Base-by-base conservation (phyloP, 208 protist species). In the Lotmaria passim region DNA sequence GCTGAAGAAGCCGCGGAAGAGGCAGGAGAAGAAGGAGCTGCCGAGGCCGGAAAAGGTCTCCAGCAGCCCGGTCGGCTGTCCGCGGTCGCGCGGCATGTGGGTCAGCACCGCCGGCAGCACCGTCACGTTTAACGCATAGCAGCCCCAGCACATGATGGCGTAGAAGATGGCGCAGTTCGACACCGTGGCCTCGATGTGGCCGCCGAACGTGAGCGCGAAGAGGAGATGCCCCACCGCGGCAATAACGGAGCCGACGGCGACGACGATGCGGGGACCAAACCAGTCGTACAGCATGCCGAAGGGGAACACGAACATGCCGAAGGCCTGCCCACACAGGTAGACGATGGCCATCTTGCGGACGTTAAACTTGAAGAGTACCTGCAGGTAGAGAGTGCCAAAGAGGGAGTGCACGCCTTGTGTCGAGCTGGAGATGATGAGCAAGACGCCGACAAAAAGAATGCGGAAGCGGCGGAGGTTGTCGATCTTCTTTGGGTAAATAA, bases 41-140 rank as follows among this genome's bases (percentile, higher is more conserved):
- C 81, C 81, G 6, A 86, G 81, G 19, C 81, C 81, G n/a, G 69
- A 74, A 36, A 89, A 82, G 31, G 80, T 89, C 51, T 82, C 69
- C 31, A 86, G 73, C 46, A 89, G 66, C 4, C 80, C 80, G 7
- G 65, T 78, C n/a, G 78, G 73, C 61, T 73, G 64, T 11, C 82
- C 86, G 44, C 82, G 79, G 48, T 91, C 72, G 30, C 70, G 80
- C 46, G 86, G 86, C 60, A 89, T 81, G 59, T 85, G 74, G 30
- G 65, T 82, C 58, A 87, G 65, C 17, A 79, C 55, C 19, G 69
- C 41, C 12, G 84, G 56, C 24, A 89, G 56, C 15, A 69, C 62
- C 3, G 50, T 39, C 44, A 91, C 67, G 43, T 89, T 72, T 12
- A 89, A 59, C 15, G 57, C 46, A 67, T 81, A 76, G 63, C 68